phyloP scores from a whole-genome alignment of 2,329 filamentous ascomycete species.

The Aspergillus ustus region DNA sequence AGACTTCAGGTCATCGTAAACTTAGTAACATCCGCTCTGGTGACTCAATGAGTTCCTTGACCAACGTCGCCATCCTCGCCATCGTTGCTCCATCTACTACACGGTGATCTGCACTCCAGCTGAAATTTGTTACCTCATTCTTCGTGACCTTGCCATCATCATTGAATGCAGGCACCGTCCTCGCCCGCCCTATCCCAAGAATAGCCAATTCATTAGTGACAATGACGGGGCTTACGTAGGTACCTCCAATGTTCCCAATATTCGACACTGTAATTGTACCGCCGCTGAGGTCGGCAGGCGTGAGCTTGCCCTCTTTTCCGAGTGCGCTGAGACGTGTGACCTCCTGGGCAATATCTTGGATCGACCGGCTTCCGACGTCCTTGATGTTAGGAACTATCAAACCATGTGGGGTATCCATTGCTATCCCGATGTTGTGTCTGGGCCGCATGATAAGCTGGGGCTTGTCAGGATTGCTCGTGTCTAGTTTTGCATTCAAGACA shows the following conservation, averaged over 20 bases:
- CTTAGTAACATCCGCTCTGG: constrained; percentile 86
- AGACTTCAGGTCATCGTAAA: constrained; percentile 62
- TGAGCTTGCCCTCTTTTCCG: constrained; percentile 75
- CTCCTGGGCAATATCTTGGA: constrained; percentile 78
- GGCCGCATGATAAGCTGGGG: constrained; percentile 77
- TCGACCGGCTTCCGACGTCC: constrained; percentile 76
- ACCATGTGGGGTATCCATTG: constrained; percentile 89
- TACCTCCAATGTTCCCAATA: constrained; percentile 92
- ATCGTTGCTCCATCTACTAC: constrained; percentile 95
- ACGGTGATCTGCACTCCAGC: constrained; percentile 94
- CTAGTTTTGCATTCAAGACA: constrained; percentile 83
- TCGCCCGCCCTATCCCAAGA: constrained; percentile 81
- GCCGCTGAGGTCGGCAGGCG: constrained; percentile 74
- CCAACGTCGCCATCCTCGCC: constrained; percentile 83
- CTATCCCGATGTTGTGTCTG: constrained; percentile 92
- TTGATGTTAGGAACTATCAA: constrained; percentile 91
- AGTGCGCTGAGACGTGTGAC: constrained; percentile 73
- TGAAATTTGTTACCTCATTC: constrained; percentile 85
- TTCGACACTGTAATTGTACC: constrained; percentile 97
- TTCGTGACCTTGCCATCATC: constrained; percentile 64
- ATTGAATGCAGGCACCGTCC: constrained; percentile 78
- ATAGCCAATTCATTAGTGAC: constrained; percentile 91
- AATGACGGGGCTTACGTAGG: constrained; percentile 88
- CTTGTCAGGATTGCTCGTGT: constrained; percentile 64
- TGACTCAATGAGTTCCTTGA: constrained; percentile 78